A percentile compares a stretch with the other conserved stretches of the same genome.
Evolutionary conservation across 805 yeast genomes (phyloP).

Genomic region (Wickerhamomyces canadensis): DNA sequence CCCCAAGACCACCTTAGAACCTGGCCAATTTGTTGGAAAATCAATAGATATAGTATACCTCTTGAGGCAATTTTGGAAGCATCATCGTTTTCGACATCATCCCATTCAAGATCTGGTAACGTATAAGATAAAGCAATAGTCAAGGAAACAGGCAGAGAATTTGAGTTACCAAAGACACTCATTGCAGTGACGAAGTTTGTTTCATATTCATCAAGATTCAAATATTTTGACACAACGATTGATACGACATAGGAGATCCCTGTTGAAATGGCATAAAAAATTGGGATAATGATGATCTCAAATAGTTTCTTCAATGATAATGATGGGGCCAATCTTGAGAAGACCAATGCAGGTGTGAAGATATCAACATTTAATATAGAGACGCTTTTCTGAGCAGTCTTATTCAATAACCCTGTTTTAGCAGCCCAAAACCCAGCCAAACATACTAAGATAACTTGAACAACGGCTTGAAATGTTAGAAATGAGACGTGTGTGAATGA

Average conservation of each 20-base stretch:
- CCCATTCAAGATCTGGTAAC: conserved; percentile 73
- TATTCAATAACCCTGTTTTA: conserved; percentile 58
- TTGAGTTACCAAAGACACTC: conserved; percentile 95
- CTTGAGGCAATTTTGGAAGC: conserved; percentile 71
- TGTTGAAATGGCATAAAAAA: conserved; percentile 79
- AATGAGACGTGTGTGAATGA: conserved; percentile 33
- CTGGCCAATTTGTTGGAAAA: conserved; percentile 81
- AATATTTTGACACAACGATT: conserved; percentile 41
- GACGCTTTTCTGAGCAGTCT: conserved; percentile 70
- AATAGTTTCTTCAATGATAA: conserved; percentile 70
- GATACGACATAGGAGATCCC: conserved; percentile 67
- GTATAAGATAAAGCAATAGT: conserved; percentile 75
- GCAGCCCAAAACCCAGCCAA: conserved; percentile 86
- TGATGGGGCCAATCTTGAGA: conserved; percentile 66
- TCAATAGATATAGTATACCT: conserved; percentile 67
- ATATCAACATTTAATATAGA: conserved; percentile 80
- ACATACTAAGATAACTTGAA: conserved; percentile 85
- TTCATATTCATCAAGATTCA: conserved; percentile 67
- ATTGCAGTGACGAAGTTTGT: conserved; percentile 91
- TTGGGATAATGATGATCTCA: conserved; percentile 80
- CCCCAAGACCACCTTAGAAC: conserved; percentile 88
- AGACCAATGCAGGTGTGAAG: conserved; percentile 93
- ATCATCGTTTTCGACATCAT: conserved; percentile 57
- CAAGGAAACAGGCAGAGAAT: conserved; percentile 89
- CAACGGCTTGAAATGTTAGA: conserved; percentile 84